Base-by-base conservation (phyloP, 2,329 filamentous ascomycete genomes). In the Rhexocercosporidium sp. region DNA sequence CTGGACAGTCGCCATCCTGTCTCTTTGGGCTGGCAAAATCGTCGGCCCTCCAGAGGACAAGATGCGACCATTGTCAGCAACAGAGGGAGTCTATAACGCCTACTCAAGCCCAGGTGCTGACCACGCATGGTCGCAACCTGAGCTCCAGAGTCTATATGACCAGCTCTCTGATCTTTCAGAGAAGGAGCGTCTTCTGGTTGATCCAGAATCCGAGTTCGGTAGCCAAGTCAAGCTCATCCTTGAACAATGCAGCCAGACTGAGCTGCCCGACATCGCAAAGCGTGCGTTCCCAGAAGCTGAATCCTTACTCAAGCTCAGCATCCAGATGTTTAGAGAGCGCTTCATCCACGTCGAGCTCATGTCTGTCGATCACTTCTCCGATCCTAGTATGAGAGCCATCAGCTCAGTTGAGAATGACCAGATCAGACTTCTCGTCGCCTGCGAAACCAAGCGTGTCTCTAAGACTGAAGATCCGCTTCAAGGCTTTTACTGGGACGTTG, bases 1-100 rank as follows among this genome's bases (percentile, higher is more conserved):
- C 16, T 86, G 84, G 84, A 84, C 79, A n/a, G 81, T 82, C 27
- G 84, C 83, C 12, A 73, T 86, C 20, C 76, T 85, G 3, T 82
- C 82, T 3, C 76, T 85, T 34, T 76, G 78, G 65, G 82, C 79
- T 12, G 82, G 83, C 1, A 83, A 83, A 46, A 79, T 86, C 69
- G 80, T 82, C 11, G 79, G 83, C 74, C 82, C 82, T 1, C 78
- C 79, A 53, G 75, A 80, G 70, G 75, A 66, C 4, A 53, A 22
- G n/a, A 34, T 56, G 12, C 41, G 44, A 8, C 14, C 39, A 11
- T 6, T 53, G 20, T 44, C 44, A 47, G 14, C 54, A 27, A 16
- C 46, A 16, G 25, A 59, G 34, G 64, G 47, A 41, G 27, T 34
- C 22, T 67, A 67, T 54, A 65, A 64, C n/a, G 59, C 67, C 7